Evolutionary conservation across 2,329 filamentous ascomycete species (phyloP), one percentile per base, ranked within the genome.

Genomic region (Ophiostoma ulmi): DNA sequence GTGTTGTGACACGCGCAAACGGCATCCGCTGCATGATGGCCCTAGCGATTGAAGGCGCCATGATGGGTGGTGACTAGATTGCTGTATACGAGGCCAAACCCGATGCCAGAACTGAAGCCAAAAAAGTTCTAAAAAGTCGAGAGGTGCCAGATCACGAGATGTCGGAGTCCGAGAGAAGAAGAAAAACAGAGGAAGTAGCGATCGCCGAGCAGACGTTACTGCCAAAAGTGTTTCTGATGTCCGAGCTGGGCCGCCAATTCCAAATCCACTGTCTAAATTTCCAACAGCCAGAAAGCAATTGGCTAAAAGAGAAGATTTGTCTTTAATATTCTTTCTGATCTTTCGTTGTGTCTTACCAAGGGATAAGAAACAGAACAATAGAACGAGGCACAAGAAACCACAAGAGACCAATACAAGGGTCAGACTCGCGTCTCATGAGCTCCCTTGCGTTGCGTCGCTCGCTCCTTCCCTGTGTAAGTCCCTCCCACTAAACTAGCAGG

Each of bases 1-100:
- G 80, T 14, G 88, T 89, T n/a, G 86, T 87, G 64, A 85, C 83
- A 31, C 83, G 78, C 73, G 86, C 83, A 79, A 90, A 90, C 38
- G 88, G 88, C 69, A 88, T 80, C 73, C 82, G 79, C 71, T 82
- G 83, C 73, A 85, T 75, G 63, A 79, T 75, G 26, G 69, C 67
- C 44, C 41, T 52, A 26, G 67, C 67, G 26, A 39, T 20, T 5
- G 70, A 41, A 52, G 68, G 44, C 8, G 68, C 68, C 71, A 72
- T 73, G 48, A 38, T 10, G 58, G 55, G 10, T 44, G 58, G 31
- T 31, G 31, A 3, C 31, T 31, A 31, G 31, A 31, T 31, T 31
- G 14, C 6, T 41, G 20, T n/a, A 17, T 61, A 31, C 31, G 31
- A 31, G 3, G 52, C 20, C 52, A 55, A 22, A 55, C 7, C 13